Base-by-base conservation (phyloP, 371 early-diverging fungal species). In the Mortierella sp. region DNA sequence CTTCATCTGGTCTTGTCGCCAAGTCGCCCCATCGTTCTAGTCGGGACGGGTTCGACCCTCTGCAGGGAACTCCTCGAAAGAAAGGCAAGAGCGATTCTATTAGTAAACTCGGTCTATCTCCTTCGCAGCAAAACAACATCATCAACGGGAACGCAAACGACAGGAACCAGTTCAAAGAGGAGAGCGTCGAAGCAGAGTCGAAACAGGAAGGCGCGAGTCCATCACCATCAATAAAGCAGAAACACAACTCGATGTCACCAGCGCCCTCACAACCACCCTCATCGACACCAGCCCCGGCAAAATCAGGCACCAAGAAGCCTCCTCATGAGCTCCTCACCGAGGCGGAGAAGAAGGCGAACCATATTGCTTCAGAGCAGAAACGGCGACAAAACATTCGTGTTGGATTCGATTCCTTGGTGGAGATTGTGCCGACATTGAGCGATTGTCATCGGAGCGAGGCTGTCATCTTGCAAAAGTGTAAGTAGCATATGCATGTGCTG, bases 301-400 rank as follows among this genome's bases (percentile, higher is more conserved):
- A 65, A 52, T 1, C 43, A 24, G 34, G 58, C 58, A 58, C 65
- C 29, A 81, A 81, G 45, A 81, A 77, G 55, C 78, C 86, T 11
- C 87, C 87, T 39, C 89, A 89, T 39, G 94, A 96, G 73, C 86
- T 96, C 14, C 81, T 97, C 64, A 95, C 96, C 0, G 95, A 95
- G 55, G 90, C 94, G 22, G 96, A 97, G 71, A 97, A 97, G 86
- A 89, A 94, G 74, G 93, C 94, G 26, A 97, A 96, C 85, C 97
- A 97, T 86, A 96, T 97, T 83, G 94, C 93, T 1, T 94, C 94
- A 22, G 97, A 97, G 79, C 95, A 97, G 85, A 94, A 95, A 76
- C 93, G 97, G 65, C 91, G 97, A 45, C 93, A 93, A 53, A 95
- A 93, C 71, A 97, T 97, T 78, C 89, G 95, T 26, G 86, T 86